Base-by-base conservation (phyloP, 805 yeast genomes). In the Nakazawaea peltata region DNA sequence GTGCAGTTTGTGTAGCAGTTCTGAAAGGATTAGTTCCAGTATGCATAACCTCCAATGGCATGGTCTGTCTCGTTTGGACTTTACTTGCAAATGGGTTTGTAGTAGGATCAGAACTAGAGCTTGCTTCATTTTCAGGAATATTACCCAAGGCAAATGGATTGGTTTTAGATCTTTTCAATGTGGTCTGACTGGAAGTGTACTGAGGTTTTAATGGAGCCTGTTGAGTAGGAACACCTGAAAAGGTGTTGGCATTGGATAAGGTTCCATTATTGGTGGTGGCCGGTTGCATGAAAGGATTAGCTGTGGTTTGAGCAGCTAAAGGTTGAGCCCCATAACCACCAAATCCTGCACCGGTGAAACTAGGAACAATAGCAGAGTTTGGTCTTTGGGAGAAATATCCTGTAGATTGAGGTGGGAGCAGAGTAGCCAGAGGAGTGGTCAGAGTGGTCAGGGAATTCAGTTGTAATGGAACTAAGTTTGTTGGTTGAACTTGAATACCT, bases 11-110 rank as follows among this genome's bases (percentile, higher is more conserved):
- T 36, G 58, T 42, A 26, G 51, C 54, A 10, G 68, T 54, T 41
- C 68, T 59, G 54, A 74, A 74, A 17, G 81, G 81, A 44, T 74
- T 74, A 26, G 61, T 53, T 2, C 77, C 77, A 3, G 77, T 71
- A 14, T 37, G 41, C 41, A 37, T 37, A 4, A 26, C 36, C 19
- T 15, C 15, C 19, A 37, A 33, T 2, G 41, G 24, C 31, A 37
- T 28, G 17, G 36, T 29, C 18, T 24, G 12, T n/a, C 14, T 18
- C 5, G 21, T 27, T 10, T 22, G 19, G 15, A 19, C n/a, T 13
- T 16, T 22, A 17, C 30, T 30, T 5, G 41, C 21, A 29, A 36
- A 37, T 14, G 40, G 40, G 14, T 36, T 36, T 7, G 40, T n/a
- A 5, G 30, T 24, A 8, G 28, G 31, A 19, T 37, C 36, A 3